Evolutionary conservation across 2,329 filamentous ascomycete genomes (phyloP).

Genomic region (Pyricularia sp.): DNA sequence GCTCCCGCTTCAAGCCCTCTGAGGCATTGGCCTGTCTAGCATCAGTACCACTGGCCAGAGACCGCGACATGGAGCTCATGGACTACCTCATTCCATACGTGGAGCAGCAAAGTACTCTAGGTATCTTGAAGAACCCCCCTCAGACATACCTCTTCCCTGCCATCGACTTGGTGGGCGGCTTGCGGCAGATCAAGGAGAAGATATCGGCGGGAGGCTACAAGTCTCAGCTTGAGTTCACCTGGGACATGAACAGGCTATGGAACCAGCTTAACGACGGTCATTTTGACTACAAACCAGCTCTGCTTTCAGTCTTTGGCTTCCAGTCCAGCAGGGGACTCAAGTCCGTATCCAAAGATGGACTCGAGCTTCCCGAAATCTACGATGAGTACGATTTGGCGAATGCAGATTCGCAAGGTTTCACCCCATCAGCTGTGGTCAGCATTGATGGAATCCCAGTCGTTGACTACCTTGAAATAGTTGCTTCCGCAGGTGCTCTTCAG

Average conservation of each 20-base stretch:
- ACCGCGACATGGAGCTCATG: constrained; percentile 27
- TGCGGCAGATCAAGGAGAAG: constrained; percentile 17
- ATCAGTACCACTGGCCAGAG: constrained; percentile 29
- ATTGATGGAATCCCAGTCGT: constrained; percentile 18
- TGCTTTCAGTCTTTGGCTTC: constrained; percentile 19
- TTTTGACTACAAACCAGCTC: constrained; percentile 15
- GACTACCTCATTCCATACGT: constrained; percentile 30
- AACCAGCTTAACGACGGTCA: constrained; percentile 22
- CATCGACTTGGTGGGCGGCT: constrained; percentile 18
- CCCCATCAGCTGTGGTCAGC: constrained; percentile 12
- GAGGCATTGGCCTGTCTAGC: constrained; percentile 26
- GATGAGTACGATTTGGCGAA: constrained; percentile 24
- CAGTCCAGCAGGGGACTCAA: constrained; percentile 20
- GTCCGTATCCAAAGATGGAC: constrained; percentile 22
- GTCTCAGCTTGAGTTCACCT: constrained; percentile 24
- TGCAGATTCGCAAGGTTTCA: constrained; percentile 5
- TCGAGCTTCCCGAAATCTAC: constrained; percentile 28
- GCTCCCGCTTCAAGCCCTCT: not conserved
- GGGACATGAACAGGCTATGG: constrained; percentile 18
- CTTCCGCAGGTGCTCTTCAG: constrained; percentile 23
- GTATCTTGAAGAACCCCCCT: constrained; percentile 25
- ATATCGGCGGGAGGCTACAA: constrained; percentile 18
- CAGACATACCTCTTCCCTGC: constrained; percentile 25
- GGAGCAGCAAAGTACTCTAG: constrained; percentile 28
- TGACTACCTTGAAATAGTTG: constrained; percentile 26